phyloP scores from a whole-genome alignment of 1,284 basidiomycete genomes.

The Cutaneotrichosporon cyanovorans region DNA sequence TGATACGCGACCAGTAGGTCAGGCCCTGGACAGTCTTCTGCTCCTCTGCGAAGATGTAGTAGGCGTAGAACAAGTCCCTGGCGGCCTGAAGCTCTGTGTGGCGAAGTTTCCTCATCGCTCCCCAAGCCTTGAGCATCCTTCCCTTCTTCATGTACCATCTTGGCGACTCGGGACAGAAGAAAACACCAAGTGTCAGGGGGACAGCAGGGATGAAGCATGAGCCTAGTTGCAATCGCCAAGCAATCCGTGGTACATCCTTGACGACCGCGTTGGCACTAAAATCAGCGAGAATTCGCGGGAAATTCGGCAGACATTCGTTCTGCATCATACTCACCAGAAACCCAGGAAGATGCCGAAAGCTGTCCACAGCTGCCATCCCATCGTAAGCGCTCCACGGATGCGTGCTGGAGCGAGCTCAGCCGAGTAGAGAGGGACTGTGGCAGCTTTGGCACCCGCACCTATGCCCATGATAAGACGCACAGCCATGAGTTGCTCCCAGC shows the following conservation, averaged over 20 bases:
- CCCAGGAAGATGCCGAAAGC: conserved; percentile 28
- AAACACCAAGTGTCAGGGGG: conserved; percentile 8
- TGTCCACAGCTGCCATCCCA: conserved; percentile 39
- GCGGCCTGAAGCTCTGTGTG: conserved; percentile 63
- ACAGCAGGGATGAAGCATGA: conserved; percentile 46
- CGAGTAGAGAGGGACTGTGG: conserved; percentile 49
- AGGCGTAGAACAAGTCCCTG: conserved; percentile 57
- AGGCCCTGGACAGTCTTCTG: conserved; percentile 50
- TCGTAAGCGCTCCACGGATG: conserved; percentile 50
- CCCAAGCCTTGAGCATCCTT: conserved; percentile 57
- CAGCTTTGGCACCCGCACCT: conserved; percentile 42
- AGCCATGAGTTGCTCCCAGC: conserved; percentile 51
- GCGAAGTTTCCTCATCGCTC: conserved; percentile 59
- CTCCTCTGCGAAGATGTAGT: conserved; percentile 61
- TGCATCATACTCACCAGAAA: conserved; percentile 6
- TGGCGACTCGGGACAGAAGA: conserved; percentile 26
- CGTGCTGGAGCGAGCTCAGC: conserved; percentile 42
- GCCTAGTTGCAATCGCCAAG: conserved; percentile 49
- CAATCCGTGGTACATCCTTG: conserved; percentile 20
- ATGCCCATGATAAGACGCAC: conserved; percentile 44
- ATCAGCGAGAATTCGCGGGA: neutral
- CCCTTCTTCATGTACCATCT: conserved; percentile 30
- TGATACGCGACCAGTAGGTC: conserved; percentile 41
- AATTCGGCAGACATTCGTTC: conserved; percentile 9
- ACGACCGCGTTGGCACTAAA: conserved; percentile 6